Evolutionary conservation across 257 asterid genomes (phyloP).

Genomic region (Leonotis leonurus): DNA sequence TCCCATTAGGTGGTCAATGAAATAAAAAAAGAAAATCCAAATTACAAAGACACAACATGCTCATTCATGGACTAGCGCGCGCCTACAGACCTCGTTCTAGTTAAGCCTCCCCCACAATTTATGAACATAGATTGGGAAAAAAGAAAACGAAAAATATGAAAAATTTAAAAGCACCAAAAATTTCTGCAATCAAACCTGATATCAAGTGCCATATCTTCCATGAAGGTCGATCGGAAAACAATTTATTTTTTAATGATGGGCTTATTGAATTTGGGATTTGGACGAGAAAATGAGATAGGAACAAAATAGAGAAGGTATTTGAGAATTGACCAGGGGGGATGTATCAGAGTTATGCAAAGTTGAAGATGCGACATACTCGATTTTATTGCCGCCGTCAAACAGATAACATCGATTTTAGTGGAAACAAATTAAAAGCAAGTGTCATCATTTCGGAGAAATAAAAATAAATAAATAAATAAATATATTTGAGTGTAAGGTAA

Average conservation of each 20-base stretch:
- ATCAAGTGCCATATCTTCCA: constrained; percentile 3
- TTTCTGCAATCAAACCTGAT: background rate
- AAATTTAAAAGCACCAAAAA: no score
- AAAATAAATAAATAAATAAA: no score
- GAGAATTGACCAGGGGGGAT: background rate
- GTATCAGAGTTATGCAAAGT: background rate
- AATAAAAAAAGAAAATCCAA: no score
- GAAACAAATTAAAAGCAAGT: no score
- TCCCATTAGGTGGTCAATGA: background rate
- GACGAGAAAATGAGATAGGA: background rate
- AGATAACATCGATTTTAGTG: no score
- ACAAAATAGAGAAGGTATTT: background rate
- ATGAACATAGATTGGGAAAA: background rate
- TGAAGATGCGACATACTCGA: no score
- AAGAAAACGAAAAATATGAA: no score
- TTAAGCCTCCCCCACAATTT: background rate
- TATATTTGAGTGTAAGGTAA: no score
- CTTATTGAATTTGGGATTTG: background rate
- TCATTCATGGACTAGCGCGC: background rate
- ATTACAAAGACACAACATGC: no score
- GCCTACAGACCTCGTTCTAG: no score
- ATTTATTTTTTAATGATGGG: background rate
- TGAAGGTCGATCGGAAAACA: background rate
- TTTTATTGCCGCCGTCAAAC: no score
- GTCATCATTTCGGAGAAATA: no score